Evolutionary conservation across 495 filamentous ascomycete genomes (phyloP).

Genomic region (Aspergillus egyptiacus): DNA sequence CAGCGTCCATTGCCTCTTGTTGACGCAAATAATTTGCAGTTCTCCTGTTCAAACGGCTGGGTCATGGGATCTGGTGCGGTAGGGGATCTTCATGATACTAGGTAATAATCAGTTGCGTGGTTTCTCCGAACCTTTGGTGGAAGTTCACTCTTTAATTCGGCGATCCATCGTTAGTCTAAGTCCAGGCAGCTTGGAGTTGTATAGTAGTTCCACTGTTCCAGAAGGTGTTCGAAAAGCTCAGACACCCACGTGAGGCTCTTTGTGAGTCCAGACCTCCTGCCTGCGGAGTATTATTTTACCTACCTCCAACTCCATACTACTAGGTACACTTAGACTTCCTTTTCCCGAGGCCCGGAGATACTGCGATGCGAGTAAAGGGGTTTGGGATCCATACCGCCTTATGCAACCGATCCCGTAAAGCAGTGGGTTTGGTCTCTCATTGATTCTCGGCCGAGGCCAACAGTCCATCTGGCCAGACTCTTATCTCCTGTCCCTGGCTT

Average conservation of each 20-base stretch:
- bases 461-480: no score
- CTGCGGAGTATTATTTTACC: no score
- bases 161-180: neutral
- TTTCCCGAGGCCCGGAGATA: no score
- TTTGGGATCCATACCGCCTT: no score
- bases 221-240: slow-evolving; percentile 13
- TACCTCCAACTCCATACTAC: neutral
- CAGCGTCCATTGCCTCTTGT: neutral
- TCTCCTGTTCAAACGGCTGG: no score
- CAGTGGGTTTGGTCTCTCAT: no score
- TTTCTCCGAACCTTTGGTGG: neutral
- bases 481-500: no score
- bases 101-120: neutral
- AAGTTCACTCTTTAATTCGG: neutral
- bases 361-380: no score
- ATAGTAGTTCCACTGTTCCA: no score
- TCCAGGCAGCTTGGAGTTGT: neutral
- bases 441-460: no score
- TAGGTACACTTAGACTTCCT: neutral
- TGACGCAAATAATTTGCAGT: no score
- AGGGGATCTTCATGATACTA: neutral
- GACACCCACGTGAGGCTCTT: slow-evolving; percentile 9
- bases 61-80: neutral
- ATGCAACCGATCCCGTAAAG: no score
- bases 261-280: slow-evolving; percentile 3